phyloP scores from a whole-genome alignment of 2,329 filamentous ascomycete species.

The Pezicula neosporulosa region DNA sequence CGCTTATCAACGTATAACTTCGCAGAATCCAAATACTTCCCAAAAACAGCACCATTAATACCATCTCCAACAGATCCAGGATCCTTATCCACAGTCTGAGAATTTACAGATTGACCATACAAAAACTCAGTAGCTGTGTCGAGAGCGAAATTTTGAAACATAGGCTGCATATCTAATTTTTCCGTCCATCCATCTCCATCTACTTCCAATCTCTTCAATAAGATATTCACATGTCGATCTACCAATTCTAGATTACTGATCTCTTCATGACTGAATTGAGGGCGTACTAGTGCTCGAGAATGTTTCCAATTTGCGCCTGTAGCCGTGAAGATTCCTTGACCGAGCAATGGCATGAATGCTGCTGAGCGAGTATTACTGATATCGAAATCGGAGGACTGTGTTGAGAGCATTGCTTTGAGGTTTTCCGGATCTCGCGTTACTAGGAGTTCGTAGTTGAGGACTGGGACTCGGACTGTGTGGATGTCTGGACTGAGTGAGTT shows the following conservation, averaged over 20 bases:
- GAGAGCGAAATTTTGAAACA: conserved; percentile 63
- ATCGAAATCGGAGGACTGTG: conserved; percentile 28
- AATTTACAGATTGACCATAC: conserved; percentile 28
- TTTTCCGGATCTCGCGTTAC: conserved; percentile 33
- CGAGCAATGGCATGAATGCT: conserved; percentile 26
- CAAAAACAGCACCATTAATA: conserved; percentile 16
- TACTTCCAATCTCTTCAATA: conserved; percentile 6
- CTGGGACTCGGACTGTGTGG: conserved; percentile 32
- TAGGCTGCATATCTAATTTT: conserved; percentile 57
- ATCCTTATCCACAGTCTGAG: conserved; percentile 17
- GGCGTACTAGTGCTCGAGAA: conserved; percentile 37
- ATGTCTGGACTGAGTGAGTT: conserved; percentile 23
- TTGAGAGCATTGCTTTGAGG: conserved; percentile 27
- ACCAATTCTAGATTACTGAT: conserved; percentile 40
- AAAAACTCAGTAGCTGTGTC: conserved; percentile 54
- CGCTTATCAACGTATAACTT: conserved; percentile 33
- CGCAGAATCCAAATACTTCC: conserved; percentile 14
- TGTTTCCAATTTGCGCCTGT: conserved; percentile 27
- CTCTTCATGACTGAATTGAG: conserved; percentile 38
- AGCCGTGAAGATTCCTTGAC: conserved; percentile 20
- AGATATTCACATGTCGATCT: conserved; percentile 36
- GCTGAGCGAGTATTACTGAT: conserved; percentile 29
- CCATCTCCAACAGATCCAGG: conserved; percentile 11
- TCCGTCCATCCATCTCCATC: conserved; percentile 16
- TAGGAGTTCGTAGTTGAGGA: conserved; percentile 34